Conservation (phyloP, 352 stramenopile genomes). For the Phytophthora idaei region DNA sequence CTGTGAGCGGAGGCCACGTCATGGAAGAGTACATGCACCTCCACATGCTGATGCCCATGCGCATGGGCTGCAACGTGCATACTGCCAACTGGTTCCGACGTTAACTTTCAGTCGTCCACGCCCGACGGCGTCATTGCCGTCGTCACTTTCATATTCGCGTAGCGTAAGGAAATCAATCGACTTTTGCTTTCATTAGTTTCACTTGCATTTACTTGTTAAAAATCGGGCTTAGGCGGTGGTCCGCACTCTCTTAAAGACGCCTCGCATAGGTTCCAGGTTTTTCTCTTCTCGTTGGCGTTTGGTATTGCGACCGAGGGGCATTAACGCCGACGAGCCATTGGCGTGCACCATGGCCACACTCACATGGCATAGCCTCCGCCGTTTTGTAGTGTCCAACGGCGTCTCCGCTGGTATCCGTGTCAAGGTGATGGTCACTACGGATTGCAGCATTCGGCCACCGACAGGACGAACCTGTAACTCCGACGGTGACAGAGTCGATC, state of each 20-base stretch:
- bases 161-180: too few species aligned
- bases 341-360: constrained; percentile 63
- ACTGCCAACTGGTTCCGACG: too few species aligned
- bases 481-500: constrained; percentile 56
- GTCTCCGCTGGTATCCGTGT: constrained; percentile 44
- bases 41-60: too few species aligned
- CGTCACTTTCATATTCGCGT: too few species aligned
- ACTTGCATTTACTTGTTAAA: neutral
- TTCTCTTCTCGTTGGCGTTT: constrained; percentile 19
- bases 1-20: too few species aligned
- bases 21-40: too few species aligned
- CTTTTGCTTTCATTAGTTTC: neutral
- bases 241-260: constrained; percentile 20
- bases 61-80: too few species aligned
- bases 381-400: constrained; percentile 38
- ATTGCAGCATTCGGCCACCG: constrained; percentile 43
- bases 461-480: constrained; percentile 42
- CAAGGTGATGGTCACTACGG: constrained; percentile 66
- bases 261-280: neutral
- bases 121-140: too few species aligned
- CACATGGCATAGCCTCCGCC: constrained; percentile 48
- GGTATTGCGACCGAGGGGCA: neutral
- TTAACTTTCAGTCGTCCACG: too few species aligned
- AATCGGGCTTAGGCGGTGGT: neutral
- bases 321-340: constrained; percentile 35